Conservation (phyloP, 352 stramenopile genomes). For the Phytophthora vignae region DNA sequence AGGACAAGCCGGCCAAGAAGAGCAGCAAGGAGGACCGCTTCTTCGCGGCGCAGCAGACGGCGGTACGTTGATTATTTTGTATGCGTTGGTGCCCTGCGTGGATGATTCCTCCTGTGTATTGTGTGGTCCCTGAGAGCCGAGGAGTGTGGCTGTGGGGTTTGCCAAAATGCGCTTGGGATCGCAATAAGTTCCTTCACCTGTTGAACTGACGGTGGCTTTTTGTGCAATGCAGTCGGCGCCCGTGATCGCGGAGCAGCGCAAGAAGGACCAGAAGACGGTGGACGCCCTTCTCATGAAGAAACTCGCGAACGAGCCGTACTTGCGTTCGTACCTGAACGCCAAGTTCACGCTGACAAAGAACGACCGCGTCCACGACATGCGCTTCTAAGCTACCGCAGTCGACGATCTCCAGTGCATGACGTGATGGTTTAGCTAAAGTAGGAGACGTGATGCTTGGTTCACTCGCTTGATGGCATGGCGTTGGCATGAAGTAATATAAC, state of each 20-base stretch:
- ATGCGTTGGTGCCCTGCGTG: constrained; percentile 7
- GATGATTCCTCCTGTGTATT: constrained; percentile 16
- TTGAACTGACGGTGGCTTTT: constrained; percentile 25
- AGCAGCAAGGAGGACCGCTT: constrained; percentile 91
- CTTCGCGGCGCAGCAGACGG: constrained; percentile 72
- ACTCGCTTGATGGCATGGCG: constrained; percentile 13
- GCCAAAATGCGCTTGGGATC: constrained; percentile 74
- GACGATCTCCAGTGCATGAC: constrained; percentile 1
- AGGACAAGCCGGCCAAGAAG: constrained; percentile 71
- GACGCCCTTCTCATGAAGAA: constrained; percentile 86
- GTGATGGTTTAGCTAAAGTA: constrained; percentile 2
- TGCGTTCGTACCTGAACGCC: constrained; percentile 98
- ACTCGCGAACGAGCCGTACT: constrained; percentile 75
- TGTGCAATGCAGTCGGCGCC: constrained; percentile 45
- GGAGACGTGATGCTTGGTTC: constrained; percentile 16
- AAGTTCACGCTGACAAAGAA: constrained; percentile 98
- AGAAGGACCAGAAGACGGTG: constrained; percentile 96
- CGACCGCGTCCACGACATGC: constrained; percentile 98
- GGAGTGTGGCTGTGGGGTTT: constrained; percentile 13
- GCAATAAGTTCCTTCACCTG: constrained; percentile 49
- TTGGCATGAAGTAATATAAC: constrained; percentile 29
- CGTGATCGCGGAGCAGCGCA: constrained; percentile 93
- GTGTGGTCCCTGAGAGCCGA: constrained; percentile 23
- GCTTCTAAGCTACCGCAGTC: constrained; percentile 90
- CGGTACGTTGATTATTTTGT: constrained; percentile 45